Evolutionary conservation across 495 filamentous ascomycete species (phyloP).

Genomic region (Cryomyces minteri): DNA sequence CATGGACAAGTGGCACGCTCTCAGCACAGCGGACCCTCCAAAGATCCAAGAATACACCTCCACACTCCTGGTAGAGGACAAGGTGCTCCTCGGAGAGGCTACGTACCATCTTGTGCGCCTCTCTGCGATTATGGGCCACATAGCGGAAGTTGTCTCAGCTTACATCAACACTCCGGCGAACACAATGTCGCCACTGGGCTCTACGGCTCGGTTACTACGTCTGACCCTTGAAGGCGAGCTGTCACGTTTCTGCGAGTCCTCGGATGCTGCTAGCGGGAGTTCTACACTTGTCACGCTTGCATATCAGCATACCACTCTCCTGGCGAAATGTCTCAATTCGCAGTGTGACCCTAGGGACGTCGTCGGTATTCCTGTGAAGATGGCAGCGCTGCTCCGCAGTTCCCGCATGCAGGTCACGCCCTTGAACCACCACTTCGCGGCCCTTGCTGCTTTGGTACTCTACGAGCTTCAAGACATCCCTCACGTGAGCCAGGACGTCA

Average conservation of each 20-base stretch:
- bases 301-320: slow-evolving; percentile 55
- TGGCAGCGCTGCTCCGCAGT: slow-evolving; percentile 33
- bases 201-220: slow-evolving; percentile 14
- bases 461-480: slow-evolving; percentile 40
- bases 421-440: slow-evolving; percentile 53
- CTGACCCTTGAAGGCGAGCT: slow-evolving; percentile 25
- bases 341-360: slow-evolving; percentile 39
- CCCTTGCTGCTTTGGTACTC: slow-evolving; percentile 49
- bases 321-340: slow-evolving; percentile 38
- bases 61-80: slow-evolving; percentile 42
- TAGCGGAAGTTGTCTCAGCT: slow-evolving; percentile 22
- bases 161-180: slow-evolving; percentile 22
- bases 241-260: slow-evolving; percentile 27
- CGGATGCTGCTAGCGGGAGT: slow-evolving; percentile 24
- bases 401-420: slow-evolving; percentile 39
- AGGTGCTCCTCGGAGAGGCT: slow-evolving; percentile 41
- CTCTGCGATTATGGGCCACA: slow-evolving; percentile 25
- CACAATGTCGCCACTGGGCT: slow-evolving; percentile 16
- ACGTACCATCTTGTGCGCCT: slow-evolving; percentile 26
- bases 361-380: slow-evolving; percentile 39
- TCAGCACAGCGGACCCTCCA: slow-evolving; percentile 39
- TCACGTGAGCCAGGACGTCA: slow-evolving; percentile 14
- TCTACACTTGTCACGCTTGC: slow-evolving; percentile 38
- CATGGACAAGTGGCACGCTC: slow-evolving; percentile 58
- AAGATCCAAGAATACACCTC: slow-evolving; percentile 43